Evolutionary conservation across 768 basidiomycete species (phyloP), one percentile per base, ranked within the genome.

Genomic region (Phanerodontia chrysosporium): DNA sequence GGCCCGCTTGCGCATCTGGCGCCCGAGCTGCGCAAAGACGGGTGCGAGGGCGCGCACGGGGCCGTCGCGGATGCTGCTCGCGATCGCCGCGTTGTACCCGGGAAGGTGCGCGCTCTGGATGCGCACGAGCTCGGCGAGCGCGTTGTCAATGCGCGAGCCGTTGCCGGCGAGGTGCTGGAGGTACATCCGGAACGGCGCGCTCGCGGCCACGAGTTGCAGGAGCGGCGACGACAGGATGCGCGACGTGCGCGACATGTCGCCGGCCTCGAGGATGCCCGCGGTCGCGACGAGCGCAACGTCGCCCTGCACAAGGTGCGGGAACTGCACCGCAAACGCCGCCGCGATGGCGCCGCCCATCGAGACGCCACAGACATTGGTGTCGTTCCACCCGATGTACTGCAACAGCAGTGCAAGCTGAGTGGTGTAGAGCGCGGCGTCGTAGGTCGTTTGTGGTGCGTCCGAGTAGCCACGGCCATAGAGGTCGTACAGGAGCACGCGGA

Each of bases 291-390:
- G 77, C 3, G 81, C 81, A 13, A 91, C 75, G 61, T 82, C 83
- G 53, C 80, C 78, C 27, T 83, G 82, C 2, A 90, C 83, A 13
- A 92, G 78, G 51, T 86, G 77, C 5, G 91, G 90, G 65, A 90
- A 92, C 51, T 83, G 79, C 0, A 84, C 79, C 0, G 82, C 78
- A 63, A 93, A 92, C 0, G 89, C 81, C 14, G 85, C 80, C 16
- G 89, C 83, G 27, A 92, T 82, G 0, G 78, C 89, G 28, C 89
- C 90, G 2, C 90, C 90, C 91, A 93, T 92, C 22, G 90, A 92
- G 16, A 90, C 74, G 14, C 89, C 90, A 0, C 81, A 81, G 39
- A 92, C 70, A 55, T 80, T 73, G 0, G 87, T 84, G 61, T 82
- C 80, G 10, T 81, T 77, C 90, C 90, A 93, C 54, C 77, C 79